Evolutionary conservation across 2,329 filamentous ascomycete species (phyloP).

Genomic region (Pyrenophora graminea): DNA sequence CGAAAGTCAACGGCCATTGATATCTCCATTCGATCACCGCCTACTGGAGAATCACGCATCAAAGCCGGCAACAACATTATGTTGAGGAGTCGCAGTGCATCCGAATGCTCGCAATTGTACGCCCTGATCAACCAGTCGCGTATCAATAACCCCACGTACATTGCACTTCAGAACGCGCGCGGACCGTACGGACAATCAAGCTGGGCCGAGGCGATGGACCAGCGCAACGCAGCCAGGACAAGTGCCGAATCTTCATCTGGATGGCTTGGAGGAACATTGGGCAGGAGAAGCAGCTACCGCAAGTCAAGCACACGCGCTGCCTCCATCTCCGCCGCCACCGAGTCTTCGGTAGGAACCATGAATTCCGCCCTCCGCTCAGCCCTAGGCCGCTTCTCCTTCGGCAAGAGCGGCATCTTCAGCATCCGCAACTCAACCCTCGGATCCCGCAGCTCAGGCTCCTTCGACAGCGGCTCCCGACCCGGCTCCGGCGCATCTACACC

Average conservation of each 20-base stretch:
- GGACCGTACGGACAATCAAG: slow-evolving; percentile 54
- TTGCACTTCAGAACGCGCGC: slow-evolving; percentile 74
- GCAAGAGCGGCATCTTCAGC: slow-evolving; percentile 76
- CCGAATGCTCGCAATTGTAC: slow-evolving; percentile 83
- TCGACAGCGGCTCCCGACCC: slow-evolving; percentile 49
- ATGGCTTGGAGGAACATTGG: slow-evolving; percentile 54
- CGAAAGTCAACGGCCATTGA: slow-evolving; percentile 90
- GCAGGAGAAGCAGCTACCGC: slow-evolving; percentile 60
- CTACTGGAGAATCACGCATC: slow-evolving; percentile 72
- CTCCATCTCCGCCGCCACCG: slow-evolving; percentile 66
- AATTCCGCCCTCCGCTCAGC: slow-evolving; percentile 74
- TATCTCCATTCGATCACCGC: slow-evolving; percentile 88
- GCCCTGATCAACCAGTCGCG: slow-evolving; percentile 84
- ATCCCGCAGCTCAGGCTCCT: slow-evolving; percentile 59
- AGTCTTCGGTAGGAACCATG: slow-evolving; percentile 75
- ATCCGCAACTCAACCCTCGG: slow-evolving; percentile 77
- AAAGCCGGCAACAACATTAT: slow-evolving; percentile 77
- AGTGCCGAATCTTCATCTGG: slow-evolving; percentile 48
- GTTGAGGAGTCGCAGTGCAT: slow-evolving; percentile 77
- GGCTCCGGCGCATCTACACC: slow-evolving; percentile 44
- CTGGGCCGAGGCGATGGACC: slow-evolving; percentile 59
- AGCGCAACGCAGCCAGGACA: slow-evolving; percentile 52
- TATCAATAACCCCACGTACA: slow-evolving; percentile 91
- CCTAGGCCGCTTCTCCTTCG: slow-evolving; percentile 72
- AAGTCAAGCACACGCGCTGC: slow-evolving; percentile 58